Base-by-base conservation (phyloP, 2,329 filamentous ascomycete species). In the Ascochyta viciae-villosae region DNA sequence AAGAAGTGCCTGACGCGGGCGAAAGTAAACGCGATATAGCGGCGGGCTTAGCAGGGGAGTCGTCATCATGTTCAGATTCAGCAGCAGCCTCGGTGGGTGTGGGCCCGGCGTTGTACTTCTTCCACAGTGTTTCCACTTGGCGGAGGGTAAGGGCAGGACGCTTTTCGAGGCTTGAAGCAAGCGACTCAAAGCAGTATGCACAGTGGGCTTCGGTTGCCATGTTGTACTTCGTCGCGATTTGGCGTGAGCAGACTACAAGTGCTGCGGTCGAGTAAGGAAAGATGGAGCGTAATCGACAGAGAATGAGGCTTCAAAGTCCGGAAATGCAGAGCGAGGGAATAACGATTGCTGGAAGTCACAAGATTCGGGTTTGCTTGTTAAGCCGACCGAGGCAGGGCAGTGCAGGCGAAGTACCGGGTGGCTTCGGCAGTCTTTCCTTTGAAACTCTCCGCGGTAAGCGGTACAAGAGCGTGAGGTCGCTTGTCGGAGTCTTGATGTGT, bases 191-290 rank as follows among this genome's bases (percentile, higher is more conserved):
- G 81, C 93, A 97, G 77, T 89, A 93, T 70, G 94, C 87, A 77
- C 93, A 97, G 78, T 98, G 94, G 57, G 88, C 89, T 67, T 85
- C 78, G 54, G 89, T 89, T 44, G 95, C 94, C 94, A 98, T 98
- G 50, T 40, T 62, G 54, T 34, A 40, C 10, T 19, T 22, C 19
- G 3, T 35, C n/a, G 29, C 16, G 12, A n/a, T 22, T 22, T 26
- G 19, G 34, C 7, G 29, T 33, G 27, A 23, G n/a, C 13, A 37
- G 47, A 24, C 13, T 16, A 13, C 37, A 2, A 27, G 13, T 24
- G 24, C 39, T 23, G 10, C 22, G 10, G 22, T 19, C 8, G 27
- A 27, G 31, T 34, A 10, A 16, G 39, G 8, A 27, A 15, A 24
- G 38, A 24, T 24, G 22, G 22, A 27, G 26, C 27, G 50, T 42